Percentiles rank a stretch among this genome's conserved stretches.
These are phyloP conservation scores for Salmacisia buchloeana DNA, from an alignment of 1,284 basidiomycete species.

Conservation along the genomic window DNA sequence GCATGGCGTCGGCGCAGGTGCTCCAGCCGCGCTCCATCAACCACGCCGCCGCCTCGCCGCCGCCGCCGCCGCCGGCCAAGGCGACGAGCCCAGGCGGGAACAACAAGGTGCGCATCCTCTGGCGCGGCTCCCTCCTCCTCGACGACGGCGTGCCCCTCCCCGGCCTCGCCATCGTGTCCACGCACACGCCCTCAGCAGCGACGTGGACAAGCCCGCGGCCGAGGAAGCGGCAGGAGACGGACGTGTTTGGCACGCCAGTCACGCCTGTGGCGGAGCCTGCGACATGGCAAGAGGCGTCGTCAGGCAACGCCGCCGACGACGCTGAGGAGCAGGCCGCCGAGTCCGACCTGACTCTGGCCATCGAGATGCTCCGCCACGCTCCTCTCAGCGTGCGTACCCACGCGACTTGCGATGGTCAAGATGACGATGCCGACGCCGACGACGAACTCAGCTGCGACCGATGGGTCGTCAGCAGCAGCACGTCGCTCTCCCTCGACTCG, in stretches of 20 bases:
- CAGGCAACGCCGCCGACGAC: too few species aligned
- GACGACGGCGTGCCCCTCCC: background rate
- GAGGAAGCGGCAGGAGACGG: background rate
- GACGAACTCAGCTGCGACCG: background rate
- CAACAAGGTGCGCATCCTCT: conserved; percentile 3
- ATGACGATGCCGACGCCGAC: background rate
- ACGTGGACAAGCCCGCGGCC: background rate
- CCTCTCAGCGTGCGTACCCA: background rate
- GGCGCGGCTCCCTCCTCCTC: background rate
- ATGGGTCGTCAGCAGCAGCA: background rate
- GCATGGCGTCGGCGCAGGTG: too few species aligned
- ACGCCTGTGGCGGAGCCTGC: background rate
- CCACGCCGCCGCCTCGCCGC: background rate
- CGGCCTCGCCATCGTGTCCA: background rate
- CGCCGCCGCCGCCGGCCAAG: background rate
- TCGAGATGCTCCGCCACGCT: conserved; percentile 3
- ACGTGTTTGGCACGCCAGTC: background rate
- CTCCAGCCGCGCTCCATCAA: background rate
- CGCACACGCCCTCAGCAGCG: background rate
- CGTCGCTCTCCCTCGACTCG: conserved; percentile 3
- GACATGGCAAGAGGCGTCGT: background rate
- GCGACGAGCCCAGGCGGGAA: background rate
- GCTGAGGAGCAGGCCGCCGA: background rate
- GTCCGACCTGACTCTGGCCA: background rate
- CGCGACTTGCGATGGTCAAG: background rate